Percentiles rank a stretch among this genome's conserved stretches.
phyloP scores from a whole-genome alignment of 495 filamentous ascomycete genomes.

The Lophium mytilinum region DNA sequence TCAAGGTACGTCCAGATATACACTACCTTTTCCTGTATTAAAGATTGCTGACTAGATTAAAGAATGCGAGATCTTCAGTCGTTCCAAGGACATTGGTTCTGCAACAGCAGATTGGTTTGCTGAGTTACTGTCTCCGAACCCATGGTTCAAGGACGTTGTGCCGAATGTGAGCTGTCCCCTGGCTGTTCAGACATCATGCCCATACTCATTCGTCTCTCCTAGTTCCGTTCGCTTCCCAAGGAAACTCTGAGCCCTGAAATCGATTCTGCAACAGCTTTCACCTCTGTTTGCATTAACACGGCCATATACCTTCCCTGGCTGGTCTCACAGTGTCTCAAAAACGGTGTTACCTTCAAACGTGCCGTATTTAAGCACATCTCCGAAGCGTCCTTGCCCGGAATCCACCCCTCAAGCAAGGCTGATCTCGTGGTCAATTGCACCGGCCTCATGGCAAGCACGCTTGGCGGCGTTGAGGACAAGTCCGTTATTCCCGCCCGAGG shows the following conservation, averaged over 20 bases:
- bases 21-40: too few species aligned
- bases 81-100: slow-evolving; percentile 68
- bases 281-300: slow-evolving; percentile 84
- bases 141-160: background rate
- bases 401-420: slow-evolving; percentile 53
- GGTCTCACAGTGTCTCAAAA: slow-evolving; percentile 60
- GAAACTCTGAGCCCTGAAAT: slow-evolving; percentile 51
- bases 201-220: background rate
- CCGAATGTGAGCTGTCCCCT: background rate
- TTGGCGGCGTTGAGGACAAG: slow-evolving; percentile 77
- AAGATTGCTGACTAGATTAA: too few species aligned
- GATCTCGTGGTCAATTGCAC: slow-evolving; percentile 83
- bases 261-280: slow-evolving; percentile 64
- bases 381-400: slow-evolving; percentile 54
- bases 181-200: background rate
- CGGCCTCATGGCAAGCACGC: slow-evolving; percentile 59
- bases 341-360: slow-evolving; percentile 58
- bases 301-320: slow-evolving; percentile 83
- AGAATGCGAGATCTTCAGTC: slow-evolving; percentile 23
- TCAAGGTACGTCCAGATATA: too few species aligned
- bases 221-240: slow-evolving; percentile 40
- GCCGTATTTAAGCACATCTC: slow-evolving; percentile 57
- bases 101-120: background rate
- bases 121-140: background rate
- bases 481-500: slow-evolving; percentile 71